These are phyloP conservation scores for Podaxis sp. DNA, from an alignment of 768 basidiomycete genomes.

Conservation along the genomic window DNA sequence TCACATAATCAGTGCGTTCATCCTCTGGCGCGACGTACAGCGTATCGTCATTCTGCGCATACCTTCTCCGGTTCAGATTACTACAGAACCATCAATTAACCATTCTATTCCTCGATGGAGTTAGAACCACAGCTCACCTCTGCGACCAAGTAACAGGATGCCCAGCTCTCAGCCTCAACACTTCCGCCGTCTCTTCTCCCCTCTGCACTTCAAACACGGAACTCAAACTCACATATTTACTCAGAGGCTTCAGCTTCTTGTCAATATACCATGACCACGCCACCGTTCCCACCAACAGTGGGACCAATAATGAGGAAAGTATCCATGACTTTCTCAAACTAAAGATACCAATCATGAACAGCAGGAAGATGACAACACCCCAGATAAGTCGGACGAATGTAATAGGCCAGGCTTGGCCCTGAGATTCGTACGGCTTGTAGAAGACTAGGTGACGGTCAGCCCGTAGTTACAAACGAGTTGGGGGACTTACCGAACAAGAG, in stretches of 20 bases:
- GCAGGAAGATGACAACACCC: constrained; percentile 88
- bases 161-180: constrained; percentile 67
- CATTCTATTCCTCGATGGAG: background rate
- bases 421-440: constrained; percentile 97
- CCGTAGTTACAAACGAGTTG: background rate
- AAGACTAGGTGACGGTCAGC: constrained; percentile 56
- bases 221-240: constrained; percentile 80
- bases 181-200: constrained; percentile 81
- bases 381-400: constrained; percentile 90
- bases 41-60: constrained; percentile 91
- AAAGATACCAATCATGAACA: constrained; percentile 98
- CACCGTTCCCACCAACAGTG: constrained; percentile 71
- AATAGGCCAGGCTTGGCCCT: constrained; percentile 97
- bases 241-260: constrained; percentile 63
- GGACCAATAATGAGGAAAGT: constrained; percentile 56
- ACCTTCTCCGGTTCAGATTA: constrained; percentile 80
- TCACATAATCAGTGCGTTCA: constrained; percentile 83
- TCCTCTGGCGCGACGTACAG: constrained; percentile 95
- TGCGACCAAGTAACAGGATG: constrained; percentile 89
- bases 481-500: constrained; percentile 76
- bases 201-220: constrained; percentile 86
- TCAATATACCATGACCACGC: constrained; percentile 81
- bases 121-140: constrained; percentile 44
- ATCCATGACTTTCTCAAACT: constrained; percentile 48
- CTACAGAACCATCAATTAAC: constrained; percentile 32